A percentile compares a stretch with the other conserved stretches of the same genome.
phyloP scores from a whole-genome alignment of 2,329 filamentous ascomycete species.

The Zelopaecilomyces penicillatus region DNA sequence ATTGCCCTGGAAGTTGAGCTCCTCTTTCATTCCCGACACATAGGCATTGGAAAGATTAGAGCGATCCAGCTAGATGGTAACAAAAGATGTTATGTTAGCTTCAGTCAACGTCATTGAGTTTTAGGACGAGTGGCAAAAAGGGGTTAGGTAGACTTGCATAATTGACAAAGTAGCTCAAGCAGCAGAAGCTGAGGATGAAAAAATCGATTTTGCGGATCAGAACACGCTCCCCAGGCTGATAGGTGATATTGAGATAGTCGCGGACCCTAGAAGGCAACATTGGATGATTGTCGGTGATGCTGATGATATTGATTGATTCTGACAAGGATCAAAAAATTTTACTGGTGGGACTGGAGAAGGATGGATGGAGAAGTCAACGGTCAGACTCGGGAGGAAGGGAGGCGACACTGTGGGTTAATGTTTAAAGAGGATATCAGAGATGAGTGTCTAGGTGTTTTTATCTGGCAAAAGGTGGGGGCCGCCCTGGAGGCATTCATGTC shows the following conservation, averaged over 20 bases:
- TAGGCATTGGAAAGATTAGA: conserved; percentile 31
- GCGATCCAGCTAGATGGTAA: conserved; percentile 23
- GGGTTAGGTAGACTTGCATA: conserved; percentile 29
- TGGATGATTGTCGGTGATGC: background rate
- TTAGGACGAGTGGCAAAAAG: background rate
- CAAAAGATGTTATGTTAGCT: background rate
- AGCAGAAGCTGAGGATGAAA: conserved; percentile 57
- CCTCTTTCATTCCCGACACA: conserved; percentile 39
- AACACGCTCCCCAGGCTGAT: conserved; percentile 31
- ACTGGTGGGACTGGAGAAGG: too few relatives aligned
- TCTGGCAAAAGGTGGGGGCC: too few relatives aligned
- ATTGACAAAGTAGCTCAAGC: conserved; percentile 47
- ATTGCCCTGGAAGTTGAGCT: conserved; percentile 37
- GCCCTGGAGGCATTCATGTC: too few relatives aligned
- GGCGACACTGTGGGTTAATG: too few relatives aligned
- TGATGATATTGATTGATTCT: too few relatives aligned
- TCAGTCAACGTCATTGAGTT: too few relatives aligned
- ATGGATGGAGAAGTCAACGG: too few relatives aligned
- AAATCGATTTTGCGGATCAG: conserved; percentile 53
- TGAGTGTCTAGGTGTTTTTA: too few relatives aligned
- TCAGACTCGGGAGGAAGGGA: too few relatives aligned
- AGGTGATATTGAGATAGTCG: conserved; percentile 25
- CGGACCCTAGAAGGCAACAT: conserved; percentile 14
- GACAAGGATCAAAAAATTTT: too few relatives aligned
- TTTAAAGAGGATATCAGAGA: too few relatives aligned